These are phyloP conservation scores for Panaeolus cyanescens DNA, from an alignment of 768 basidiomycete species.

Conservation along the genomic window DNA sequence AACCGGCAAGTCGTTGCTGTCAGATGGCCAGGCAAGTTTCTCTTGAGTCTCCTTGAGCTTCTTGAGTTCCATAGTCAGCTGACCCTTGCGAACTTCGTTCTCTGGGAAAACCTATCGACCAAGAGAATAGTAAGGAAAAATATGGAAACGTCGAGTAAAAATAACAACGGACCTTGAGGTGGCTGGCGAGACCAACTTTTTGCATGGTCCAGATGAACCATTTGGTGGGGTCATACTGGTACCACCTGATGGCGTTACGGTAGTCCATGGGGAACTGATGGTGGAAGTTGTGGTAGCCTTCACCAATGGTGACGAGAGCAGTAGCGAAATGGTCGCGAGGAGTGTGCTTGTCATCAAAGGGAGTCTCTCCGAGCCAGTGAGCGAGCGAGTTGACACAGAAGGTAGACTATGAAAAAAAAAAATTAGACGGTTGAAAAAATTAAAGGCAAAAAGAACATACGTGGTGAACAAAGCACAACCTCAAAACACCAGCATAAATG, in stretches of 20 bases:
- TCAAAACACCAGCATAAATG: conserved; percentile 78
- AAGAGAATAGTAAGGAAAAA: background rate
- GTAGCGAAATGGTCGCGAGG: conserved; percentile 89
- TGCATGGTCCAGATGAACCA: conserved; percentile 81
- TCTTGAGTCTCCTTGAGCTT: conserved; percentile 81
- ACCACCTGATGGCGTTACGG: conserved; percentile 94
- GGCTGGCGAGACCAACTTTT: conserved; percentile 65
- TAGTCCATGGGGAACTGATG: conserved; percentile 98
- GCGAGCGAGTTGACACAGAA: conserved; percentile 98
- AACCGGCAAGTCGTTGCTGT: conserved; percentile 74
- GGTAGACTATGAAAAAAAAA: conserved; percentile 63
- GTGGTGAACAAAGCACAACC: conserved; percentile 87
- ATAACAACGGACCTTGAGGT: conserved; percentile 53
- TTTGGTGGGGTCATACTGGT: conserved; percentile 91
- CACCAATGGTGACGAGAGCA: conserved; percentile 88
- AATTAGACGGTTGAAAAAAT: background rate
- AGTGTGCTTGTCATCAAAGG: conserved; percentile 95
- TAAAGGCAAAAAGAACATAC: conserved; percentile 42
- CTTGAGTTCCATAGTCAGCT: conserved; percentile 94
- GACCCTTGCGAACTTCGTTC: conserved; percentile 78
- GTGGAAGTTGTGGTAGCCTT: conserved; percentile 99
- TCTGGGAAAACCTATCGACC: conserved; percentile 45
- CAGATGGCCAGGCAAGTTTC: conserved; percentile 75
- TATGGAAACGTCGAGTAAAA: background rate
- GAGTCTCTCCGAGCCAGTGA: conserved; percentile 92